phyloP scores from a whole-genome alignment of 768 basidiomycete genomes.

The Daedalea quercina region DNA sequence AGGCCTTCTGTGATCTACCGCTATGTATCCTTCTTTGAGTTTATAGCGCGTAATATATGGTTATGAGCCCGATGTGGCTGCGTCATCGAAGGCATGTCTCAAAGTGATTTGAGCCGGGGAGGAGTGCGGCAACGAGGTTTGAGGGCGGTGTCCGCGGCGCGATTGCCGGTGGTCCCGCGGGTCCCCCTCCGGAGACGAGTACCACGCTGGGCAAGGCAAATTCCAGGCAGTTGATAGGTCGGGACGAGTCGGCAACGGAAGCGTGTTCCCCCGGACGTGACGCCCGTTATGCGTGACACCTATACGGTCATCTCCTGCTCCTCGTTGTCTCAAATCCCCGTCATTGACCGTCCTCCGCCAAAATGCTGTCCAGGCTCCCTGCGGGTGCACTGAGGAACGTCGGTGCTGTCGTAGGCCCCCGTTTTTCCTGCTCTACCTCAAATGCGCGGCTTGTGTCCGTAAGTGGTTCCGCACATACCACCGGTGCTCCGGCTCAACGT shows the following conservation, averaged over 20 bases:
- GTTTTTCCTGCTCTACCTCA: slow-evolving; percentile 33
- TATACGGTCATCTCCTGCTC: slow-evolving; percentile 26
- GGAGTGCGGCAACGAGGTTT: too few species aligned
- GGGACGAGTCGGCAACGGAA: slow-evolving; percentile 4
- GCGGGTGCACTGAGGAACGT: slow-evolving; percentile 63
- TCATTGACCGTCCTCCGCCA: slow-evolving; percentile 30
- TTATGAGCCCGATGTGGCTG: background rate
- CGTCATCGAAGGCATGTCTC: too few species aligned
- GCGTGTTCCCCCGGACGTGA: slow-evolving; percentile 20
- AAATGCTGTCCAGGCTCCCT: slow-evolving; percentile 83
- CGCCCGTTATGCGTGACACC: slow-evolving; percentile 27
- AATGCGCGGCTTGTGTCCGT: slow-evolving; percentile 47
- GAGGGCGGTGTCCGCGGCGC: too few species aligned
- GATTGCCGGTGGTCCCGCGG: too few species aligned
- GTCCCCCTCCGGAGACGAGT: too few species aligned
- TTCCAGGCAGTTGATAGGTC: background rate
- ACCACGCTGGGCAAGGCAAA: too few species aligned
- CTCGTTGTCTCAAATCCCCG: slow-evolving; percentile 35
- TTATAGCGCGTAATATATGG: background rate
- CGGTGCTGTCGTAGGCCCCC: slow-evolving; percentile 38
- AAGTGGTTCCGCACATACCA: slow-evolving; percentile 16
- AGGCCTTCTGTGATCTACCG: slow-evolving; percentile 1
- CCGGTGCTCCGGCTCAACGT: slow-evolving; percentile 10
- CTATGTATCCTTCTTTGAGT: background rate
- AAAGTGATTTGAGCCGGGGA: too few species aligned